These are phyloP conservation scores for Candida succiphila DNA, from an alignment of 805 yeast species.

Conservation along the genomic window DNA sequence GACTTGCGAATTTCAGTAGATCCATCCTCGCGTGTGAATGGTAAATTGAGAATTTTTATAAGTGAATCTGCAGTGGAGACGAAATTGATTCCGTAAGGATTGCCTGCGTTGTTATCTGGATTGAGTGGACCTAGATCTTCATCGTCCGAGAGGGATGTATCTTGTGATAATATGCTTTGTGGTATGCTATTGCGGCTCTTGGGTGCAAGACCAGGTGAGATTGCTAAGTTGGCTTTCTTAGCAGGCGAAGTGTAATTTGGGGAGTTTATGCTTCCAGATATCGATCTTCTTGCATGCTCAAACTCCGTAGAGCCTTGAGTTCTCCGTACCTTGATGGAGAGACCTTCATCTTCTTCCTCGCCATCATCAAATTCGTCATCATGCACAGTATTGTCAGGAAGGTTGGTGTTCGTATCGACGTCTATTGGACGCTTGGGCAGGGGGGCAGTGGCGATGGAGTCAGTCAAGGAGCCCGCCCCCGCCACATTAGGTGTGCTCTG, in stretches of 20 bases:
- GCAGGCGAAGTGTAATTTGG: not conserved
- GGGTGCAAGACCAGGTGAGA: not conserved
- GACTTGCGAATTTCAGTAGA: conserved; percentile 10
- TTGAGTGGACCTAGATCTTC: not conserved
- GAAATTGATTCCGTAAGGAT: conserved; percentile 4
- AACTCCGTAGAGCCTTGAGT: not conserved
- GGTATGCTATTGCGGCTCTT: not conserved
- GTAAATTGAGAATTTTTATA: conserved; percentile 9
- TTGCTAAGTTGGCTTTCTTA: not conserved
- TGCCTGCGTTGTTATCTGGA: conserved; percentile 3
- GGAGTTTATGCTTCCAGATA: not conserved
- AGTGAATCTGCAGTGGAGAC: conserved; percentile 11
- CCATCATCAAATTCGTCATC: conserved; percentile 1
- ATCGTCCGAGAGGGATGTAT: not conserved
- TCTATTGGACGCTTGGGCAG: too few species aligned
- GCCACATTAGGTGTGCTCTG: too few species aligned
- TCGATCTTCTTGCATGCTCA: not conserved
- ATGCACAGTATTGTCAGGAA: too few species aligned
- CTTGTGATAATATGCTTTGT: not conserved
- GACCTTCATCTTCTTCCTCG: conserved; percentile 3
- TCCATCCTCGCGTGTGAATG: conserved; percentile 9
- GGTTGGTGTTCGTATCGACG: too few species aligned
- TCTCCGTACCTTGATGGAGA: conserved; percentile 1
- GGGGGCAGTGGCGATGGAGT: too few species aligned
- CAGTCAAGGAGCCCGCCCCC: too few species aligned